Conservation (phyloP, 805 yeast genomes). For the Barnettozyma sucrosica region DNA sequence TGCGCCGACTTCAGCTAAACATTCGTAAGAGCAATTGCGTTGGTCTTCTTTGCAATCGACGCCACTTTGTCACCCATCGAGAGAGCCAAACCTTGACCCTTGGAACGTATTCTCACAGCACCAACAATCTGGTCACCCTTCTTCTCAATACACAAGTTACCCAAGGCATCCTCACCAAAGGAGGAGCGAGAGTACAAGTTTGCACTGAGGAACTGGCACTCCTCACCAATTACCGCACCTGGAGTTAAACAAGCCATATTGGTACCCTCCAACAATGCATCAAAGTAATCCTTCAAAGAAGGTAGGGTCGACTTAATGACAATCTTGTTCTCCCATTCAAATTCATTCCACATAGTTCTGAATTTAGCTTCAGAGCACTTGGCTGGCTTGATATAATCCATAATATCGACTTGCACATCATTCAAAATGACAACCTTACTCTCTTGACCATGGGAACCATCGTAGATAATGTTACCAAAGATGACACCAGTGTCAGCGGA, state of each 20-base stretch:
- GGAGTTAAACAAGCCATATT: slow-evolving; percentile 94
- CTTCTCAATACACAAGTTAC: slow-evolving; percentile 89
- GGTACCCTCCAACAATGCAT: slow-evolving; percentile 70
- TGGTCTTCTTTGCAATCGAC: slow-evolving; percentile 59
- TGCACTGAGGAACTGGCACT: slow-evolving; percentile 89
- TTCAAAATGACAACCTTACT: slow-evolving; percentile 85
- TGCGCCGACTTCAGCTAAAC: slow-evolving; percentile 15
- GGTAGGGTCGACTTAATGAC: slow-evolving; percentile 68
- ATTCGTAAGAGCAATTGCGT: slow-evolving; percentile 30
- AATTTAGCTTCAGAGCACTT: slow-evolving; percentile 80
- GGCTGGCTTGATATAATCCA: slow-evolving; percentile 98
- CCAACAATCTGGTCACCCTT: slow-evolving; percentile 78
- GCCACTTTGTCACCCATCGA: slow-evolving; percentile 94
- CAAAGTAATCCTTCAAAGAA: slow-evolving; percentile 71
- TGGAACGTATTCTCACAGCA: slow-evolving; percentile 92
- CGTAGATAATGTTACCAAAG: slow-evolving; percentile 94
- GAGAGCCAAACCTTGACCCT: slow-evolving; percentile 95
- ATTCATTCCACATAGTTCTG: slow-evolving; percentile 98
- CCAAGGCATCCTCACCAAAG: slow-evolving; percentile 96
- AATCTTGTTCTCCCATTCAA: slow-evolving; percentile 99
- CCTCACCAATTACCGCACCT: slow-evolving; percentile 83
- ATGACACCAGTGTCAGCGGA: slow-evolving; percentile 98
- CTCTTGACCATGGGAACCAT: slow-evolving; percentile 90
- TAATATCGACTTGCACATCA: slow-evolving; percentile 92
- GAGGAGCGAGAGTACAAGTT: slow-evolving; percentile 87